Base-by-base conservation (phyloP, 148 eudicot genomes). In the Selenicereus undatus region DNA sequence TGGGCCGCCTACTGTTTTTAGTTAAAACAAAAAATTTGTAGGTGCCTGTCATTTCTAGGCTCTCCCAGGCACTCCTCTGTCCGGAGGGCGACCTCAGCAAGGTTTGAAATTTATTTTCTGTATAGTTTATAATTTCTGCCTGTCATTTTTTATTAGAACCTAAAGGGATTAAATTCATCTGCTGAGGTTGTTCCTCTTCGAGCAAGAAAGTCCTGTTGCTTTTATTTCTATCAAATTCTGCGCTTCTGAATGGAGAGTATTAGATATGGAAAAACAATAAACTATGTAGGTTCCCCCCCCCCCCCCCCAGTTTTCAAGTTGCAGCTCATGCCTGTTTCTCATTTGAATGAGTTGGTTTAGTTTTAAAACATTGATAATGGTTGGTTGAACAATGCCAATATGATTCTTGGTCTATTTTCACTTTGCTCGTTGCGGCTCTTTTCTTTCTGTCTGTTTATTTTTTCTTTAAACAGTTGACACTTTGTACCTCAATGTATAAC, bases 31-130 rank as follows among this genome's bases (percentile, higher is more conserved):
- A 32, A 32, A 32, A 32, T 32, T 32, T 32, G 1, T 32, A 32
- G 32, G 2, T 32, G 32, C 32, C 32, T 2, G 1, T 32, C 32
- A 32, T 32, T 32, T 32, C 32, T 32, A 32, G 88, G 86, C 86
- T 54, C 79, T 80, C 75, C 35, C 48, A 45, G 76, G 76, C 50
- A 70, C 54, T 80, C 85, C 69, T 48, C 73, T 29, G 68, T 43
- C 73, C 48, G 79, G 75, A 39, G 81, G 81, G 62, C 58, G 65
- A 48, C 69, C 32, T 56, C 76, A 77, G 48, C 81, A 82, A 86
- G 88, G 88, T 86, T 76, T 52, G 68, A 20, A 29, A 62, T 64
- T 18, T 69, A 39, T 75, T 83, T 71, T 35, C 10, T 36, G 30
- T 16, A 42, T 65, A 45, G 27, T 22, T 71, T 21, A 9, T 77